Percentiles rank a stretch among this genome's conserved stretches.
Evolutionary conservation across 1,284 basidiomycete genomes (phyloP).

Genomic region (Pascua sp.): DNA sequence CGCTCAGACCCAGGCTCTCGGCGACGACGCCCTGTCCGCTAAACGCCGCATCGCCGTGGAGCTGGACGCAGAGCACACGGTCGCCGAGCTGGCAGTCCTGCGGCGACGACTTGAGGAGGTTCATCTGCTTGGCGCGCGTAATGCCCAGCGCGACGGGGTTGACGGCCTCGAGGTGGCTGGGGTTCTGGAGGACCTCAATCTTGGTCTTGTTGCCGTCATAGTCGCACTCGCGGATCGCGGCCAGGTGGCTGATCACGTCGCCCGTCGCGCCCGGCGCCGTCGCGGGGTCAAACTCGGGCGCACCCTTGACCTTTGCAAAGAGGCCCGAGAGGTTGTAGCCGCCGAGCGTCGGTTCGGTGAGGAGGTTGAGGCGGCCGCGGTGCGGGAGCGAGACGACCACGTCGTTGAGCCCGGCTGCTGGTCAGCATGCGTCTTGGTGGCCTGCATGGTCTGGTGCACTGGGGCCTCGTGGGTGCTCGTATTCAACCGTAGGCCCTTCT

Average conservation of each 20-base stretch:
- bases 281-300: constrained; percentile 59
- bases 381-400: constrained; percentile 64
- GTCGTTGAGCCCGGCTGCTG: constrained; percentile 62
- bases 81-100: constrained; percentile 74
- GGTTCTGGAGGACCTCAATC: constrained; percentile 77
- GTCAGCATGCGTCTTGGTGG: neutral
- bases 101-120: constrained; percentile 62
- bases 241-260: constrained; percentile 80
- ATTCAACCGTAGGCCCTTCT: no score
- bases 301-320: constrained; percentile 81
- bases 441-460: no score
- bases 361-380: constrained; percentile 77
- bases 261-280: constrained; percentile 68
- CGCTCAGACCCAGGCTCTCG: constrained; percentile 76
- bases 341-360: constrained; percentile 66
- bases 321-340: constrained; percentile 63
- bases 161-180: constrained; percentile 81
- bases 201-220: constrained; percentile 56
- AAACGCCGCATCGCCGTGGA: constrained; percentile 87
- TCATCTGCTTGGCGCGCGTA: constrained; percentile 85
- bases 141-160: constrained; percentile 83
- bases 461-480: no score
- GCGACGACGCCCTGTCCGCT: constrained; percentile 86
- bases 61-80: constrained; percentile 77
- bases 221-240: constrained; percentile 48